Conservation (phyloP, 768 basidiomycete genomes). For the Lactarius vividus region DNA sequence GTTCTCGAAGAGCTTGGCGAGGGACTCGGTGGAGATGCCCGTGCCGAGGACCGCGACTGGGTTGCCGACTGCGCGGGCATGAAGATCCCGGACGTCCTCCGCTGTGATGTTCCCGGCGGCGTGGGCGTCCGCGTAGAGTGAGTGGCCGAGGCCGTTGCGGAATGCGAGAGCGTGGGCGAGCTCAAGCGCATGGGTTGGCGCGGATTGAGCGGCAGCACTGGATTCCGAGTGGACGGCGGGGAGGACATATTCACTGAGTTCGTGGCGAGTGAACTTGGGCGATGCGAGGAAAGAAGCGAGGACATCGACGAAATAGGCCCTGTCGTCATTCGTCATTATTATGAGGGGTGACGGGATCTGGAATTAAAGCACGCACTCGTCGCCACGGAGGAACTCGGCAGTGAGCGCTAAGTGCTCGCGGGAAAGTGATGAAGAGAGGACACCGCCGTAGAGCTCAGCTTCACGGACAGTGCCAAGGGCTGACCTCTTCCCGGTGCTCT, state of each 20-base stretch:
- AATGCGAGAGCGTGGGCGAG: constrained; percentile 88
- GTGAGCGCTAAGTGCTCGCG: constrained; percentile 91
- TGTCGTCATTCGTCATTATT: constrained; percentile 35
- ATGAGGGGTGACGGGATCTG: neutral
- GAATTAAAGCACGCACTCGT: constrained; percentile 70
- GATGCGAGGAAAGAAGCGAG: constrained; percentile 83
- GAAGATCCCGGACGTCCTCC: constrained; percentile 72
- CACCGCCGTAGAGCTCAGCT: constrained; percentile 90
- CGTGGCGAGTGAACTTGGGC: constrained; percentile 75
- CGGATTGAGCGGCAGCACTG: constrained; percentile 53
- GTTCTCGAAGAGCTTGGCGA: constrained; percentile 63
- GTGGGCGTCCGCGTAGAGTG: constrained; percentile 80
- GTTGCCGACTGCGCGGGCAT: constrained; percentile 68
- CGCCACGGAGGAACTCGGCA: constrained; percentile 91
- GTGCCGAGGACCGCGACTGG: constrained; percentile 79
- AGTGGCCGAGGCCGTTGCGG: constrained; percentile 89
- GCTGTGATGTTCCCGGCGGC: constrained; percentile 48
- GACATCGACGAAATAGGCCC: constrained; percentile 86
- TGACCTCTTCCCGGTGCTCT: constrained; percentile 87
- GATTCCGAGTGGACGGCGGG: constrained; percentile 72
- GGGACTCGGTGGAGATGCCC: constrained; percentile 70
- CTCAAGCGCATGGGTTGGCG: constrained; percentile 74
- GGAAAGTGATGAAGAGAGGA: constrained; percentile 78
- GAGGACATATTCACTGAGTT: constrained; percentile 71
- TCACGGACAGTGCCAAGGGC: constrained; percentile 89